Evolutionary conservation across 352 stramenopile species (phyloP).

Genomic region (Phytopythium boreale): DNA sequence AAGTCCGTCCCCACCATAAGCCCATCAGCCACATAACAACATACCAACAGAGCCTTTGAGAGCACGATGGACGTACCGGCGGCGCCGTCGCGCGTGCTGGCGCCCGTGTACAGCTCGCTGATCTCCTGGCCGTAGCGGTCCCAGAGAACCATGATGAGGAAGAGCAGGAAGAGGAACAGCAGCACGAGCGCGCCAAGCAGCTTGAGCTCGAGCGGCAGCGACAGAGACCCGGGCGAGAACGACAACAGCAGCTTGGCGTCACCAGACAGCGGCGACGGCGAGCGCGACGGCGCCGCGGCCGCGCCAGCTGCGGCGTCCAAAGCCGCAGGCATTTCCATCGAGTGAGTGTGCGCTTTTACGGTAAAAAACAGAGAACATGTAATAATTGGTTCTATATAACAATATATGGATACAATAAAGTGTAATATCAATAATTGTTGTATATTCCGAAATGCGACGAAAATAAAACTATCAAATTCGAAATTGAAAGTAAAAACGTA

Average conservation of each 20-base stretch:
- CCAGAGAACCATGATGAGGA: slow-evolving; percentile 81
- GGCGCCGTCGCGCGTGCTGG: slow-evolving; percentile 14
- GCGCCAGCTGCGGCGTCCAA: neutral
- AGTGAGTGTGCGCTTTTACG: too few species aligned
- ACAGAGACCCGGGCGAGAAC: slow-evolving; percentile 21
- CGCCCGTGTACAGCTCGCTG: slow-evolving; percentile 68
- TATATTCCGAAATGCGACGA: too few species aligned
- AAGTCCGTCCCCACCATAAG: slow-evolving; percentile 26
- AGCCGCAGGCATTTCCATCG: neutral
- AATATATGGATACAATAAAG: too few species aligned
- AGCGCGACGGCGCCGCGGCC: neutral
- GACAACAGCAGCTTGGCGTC: slow-evolving; percentile 30
- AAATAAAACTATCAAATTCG: too few species aligned
- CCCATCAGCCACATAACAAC: slow-evolving; percentile 33
- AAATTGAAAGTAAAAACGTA: too few species aligned
- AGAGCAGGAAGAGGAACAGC: slow-evolving; percentile 77
- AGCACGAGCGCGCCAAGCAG: slow-evolving; percentile 58
- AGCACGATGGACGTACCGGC: slow-evolving; percentile 16
- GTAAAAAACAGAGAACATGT: too few species aligned
- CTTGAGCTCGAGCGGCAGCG: slow-evolving; percentile 60
- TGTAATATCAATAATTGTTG: too few species aligned
- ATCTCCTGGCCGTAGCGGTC: slow-evolving; percentile 85
- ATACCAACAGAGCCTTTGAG: slow-evolving; percentile 2
- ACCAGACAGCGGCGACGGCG: neutral
- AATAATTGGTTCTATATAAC: too few species aligned